Evolutionary conservation across 202 grass and related monocot species (phyloP).

Genomic region (Digitaria exilis): DNA sequence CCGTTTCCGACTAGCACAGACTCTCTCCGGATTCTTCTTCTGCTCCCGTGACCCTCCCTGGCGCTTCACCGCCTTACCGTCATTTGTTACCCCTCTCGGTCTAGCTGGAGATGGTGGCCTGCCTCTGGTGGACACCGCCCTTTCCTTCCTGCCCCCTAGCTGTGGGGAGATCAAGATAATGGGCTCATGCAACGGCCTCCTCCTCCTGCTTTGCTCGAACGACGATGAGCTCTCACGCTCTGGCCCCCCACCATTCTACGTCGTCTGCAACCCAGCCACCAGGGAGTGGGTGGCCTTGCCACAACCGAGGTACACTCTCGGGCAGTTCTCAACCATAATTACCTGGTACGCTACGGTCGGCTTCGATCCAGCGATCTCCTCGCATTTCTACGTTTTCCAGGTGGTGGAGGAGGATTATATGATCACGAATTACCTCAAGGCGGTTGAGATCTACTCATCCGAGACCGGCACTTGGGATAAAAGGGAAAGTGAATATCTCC

Average conservation of each 20-base stretch:
- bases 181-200: constrained; percentile 33
- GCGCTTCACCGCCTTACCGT: background rate
- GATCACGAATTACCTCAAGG: background rate
- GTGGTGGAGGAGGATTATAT: background rate
- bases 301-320: background rate
- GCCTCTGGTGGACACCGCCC: background rate
- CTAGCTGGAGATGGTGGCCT: background rate
- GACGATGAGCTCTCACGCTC: background rate
- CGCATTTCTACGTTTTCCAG: constrained; percentile 31
- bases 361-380: background rate
- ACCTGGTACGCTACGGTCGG: background rate
- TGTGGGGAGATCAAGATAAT: background rate
- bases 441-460: constrained; percentile 11
- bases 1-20: background rate
- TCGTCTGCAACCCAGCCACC: constrained; percentile 15
- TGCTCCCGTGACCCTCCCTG: background rate
- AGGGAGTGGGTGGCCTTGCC: background rate
- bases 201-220: background rate
- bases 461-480: background rate
- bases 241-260: background rate
- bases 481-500: background rate
- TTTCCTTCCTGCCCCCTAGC: background rate
- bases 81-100: background rate
- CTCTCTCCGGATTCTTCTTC: constrained; percentile 42
- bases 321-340: background rate